Base-by-base conservation (phyloP, 2,329 filamentous ascomycete species). In the Furcasterigmium sp. region DNA sequence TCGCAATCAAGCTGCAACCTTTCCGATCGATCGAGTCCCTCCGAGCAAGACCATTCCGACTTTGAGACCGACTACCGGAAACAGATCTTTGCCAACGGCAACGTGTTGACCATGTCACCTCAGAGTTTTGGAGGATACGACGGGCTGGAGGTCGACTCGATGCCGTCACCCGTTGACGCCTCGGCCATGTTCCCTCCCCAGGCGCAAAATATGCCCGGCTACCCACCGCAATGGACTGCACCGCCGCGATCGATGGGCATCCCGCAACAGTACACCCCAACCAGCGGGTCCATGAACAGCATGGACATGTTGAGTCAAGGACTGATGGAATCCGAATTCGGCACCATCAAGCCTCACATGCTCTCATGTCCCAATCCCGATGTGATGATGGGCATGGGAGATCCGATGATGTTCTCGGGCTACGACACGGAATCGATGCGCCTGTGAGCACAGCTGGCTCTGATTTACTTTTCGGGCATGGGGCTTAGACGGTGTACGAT, bases 321-420 rank as follows among this genome's bases (percentile, higher is more conserved):
- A 3, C 56, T 78, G 3, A 57, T 77, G 21, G 75, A 76, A 48
- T 68, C 68, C 3, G 71, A 74, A 32, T 76, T 76, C 39, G 70
- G 72, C 29, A 73, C 68, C 20, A 72, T 79, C 51, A 78, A 79
- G 62, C 75, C 75, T 11, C 73, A 78, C 44, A 67, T 75, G 36
- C 61, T 79, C 35, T 70, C 70, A 29, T 73, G 72, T 51, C 61
- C 69, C 34, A 74, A 76, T 41, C 66, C 72, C 1, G 74, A 77
- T 36, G 71, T 74, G 8, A 80, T 80, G 75, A 65, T 79, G 56
- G 72, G 75, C 15, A 69, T 77, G 54, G 70, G 68, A 15, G 76
- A 80, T 47, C 75, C 76, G 1, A 79, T 79, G 75, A 78, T 80
- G 44, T 80, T 72, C 52, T 64, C 69, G 3, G 71, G 72, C 36